These are phyloP conservation scores for Jamesozyma piceae DNA, from an alignment of 805 yeast species.

Conservation along the genomic window DNA sequence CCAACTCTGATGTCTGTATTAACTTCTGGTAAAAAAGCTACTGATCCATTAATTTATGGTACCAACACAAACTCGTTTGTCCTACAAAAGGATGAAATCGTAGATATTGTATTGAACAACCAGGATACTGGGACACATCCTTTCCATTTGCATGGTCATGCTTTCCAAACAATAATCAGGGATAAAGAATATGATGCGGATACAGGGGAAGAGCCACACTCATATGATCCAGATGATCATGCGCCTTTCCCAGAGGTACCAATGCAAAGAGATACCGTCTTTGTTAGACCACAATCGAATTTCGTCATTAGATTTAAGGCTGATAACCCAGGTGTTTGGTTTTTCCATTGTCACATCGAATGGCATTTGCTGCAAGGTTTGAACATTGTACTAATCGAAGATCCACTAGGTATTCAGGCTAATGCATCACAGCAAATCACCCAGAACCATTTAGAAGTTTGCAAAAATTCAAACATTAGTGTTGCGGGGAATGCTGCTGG, in stretches of 20 bases:
- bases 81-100: constrained; percentile 42
- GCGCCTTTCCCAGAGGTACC: constrained; percentile 62
- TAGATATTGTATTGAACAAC: constrained; percentile 80
- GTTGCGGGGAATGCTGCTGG: constrained; percentile 84
- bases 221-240: constrained; percentile 45
- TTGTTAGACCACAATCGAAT: constrained; percentile 75
- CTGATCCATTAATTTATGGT: constrained; percentile 55
- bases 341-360: constrained; percentile 97
- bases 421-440: constrained; percentile 48
- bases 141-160: constrained; percentile 89
- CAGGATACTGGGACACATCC: constrained; percentile 91
- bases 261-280: constrained; percentile 72
- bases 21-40: constrained; percentile 53
- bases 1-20: constrained; percentile 78
- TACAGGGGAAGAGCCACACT: constrained; percentile 43
- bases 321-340: constrained; percentile 96
- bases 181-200: constrained; percentile 49
- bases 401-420: constrained; percentile 59
- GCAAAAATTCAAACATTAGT: constrained; percentile 47
- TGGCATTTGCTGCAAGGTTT: constrained; percentile 97
- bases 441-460: constrained; percentile 49
- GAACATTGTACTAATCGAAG: constrained; percentile 73
- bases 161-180: constrained; percentile 73
- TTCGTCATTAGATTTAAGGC: constrained; percentile 82
- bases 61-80: constrained; percentile 69